phyloP scores from a whole-genome alignment of 495 filamentous ascomycete species.

The Annulohypoxylon nitens region DNA sequence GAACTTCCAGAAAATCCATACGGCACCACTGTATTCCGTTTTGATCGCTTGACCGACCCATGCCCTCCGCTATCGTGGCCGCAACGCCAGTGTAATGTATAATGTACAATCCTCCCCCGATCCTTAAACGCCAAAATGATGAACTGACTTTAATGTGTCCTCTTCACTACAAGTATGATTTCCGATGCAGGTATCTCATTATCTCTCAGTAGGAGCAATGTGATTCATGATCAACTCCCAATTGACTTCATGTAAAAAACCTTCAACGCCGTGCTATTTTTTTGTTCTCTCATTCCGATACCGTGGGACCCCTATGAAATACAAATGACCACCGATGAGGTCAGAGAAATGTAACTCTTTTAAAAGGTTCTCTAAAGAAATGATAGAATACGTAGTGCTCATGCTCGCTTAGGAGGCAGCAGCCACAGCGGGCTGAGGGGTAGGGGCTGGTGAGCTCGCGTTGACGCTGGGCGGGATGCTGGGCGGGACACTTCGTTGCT shows the following conservation, averaged over 20 bases:
- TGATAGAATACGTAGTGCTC: background rate
- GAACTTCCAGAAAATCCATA: background rate
- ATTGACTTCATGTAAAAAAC: conserved; percentile 4
- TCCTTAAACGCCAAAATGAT: conserved; percentile 20
- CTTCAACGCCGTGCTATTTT: conserved; percentile 46
- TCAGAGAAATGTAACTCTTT: conserved; percentile 17
- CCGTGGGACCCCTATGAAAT: conserved; percentile 36
- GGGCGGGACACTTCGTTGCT: conserved; percentile 59
- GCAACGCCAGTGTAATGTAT: conserved; percentile 27
- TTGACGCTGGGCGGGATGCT: conserved; percentile 57
- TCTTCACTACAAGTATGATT: conserved; percentile 11
- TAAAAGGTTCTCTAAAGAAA: background rate
- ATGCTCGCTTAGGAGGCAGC: conserved; percentile 36
- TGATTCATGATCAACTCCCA: conserved; percentile 17
- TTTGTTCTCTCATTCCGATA: conserved; percentile 29
- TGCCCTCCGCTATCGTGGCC: conserved; percentile 22
- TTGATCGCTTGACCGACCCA: conserved; percentile 15
- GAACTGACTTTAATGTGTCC: conserved; percentile 9
- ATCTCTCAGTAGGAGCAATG: conserved; percentile 8
- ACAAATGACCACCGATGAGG: conserved; percentile 17
- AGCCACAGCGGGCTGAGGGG: conserved; percentile 37
- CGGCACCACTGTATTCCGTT: conserved; percentile 9
- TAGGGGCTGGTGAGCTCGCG: conserved; percentile 61
- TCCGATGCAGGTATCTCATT: conserved; percentile 11
- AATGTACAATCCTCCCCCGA: conserved; percentile 31